Percentiles rank a stretch among this genome's conserved stretches.
phyloP scores from a whole-genome alignment of 441 rosid genomes.

The Brassica hybrid region DNA sequence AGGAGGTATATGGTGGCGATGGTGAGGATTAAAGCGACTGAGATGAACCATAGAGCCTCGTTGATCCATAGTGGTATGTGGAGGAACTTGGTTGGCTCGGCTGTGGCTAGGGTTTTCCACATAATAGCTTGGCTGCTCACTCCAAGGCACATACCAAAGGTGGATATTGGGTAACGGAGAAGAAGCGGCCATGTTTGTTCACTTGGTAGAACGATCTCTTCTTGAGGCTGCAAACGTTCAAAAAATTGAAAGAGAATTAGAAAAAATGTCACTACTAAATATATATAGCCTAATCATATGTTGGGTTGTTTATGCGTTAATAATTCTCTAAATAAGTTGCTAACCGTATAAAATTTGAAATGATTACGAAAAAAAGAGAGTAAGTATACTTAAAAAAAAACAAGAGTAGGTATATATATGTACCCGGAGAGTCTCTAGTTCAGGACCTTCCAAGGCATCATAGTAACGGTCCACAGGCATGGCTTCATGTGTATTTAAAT shows the following conservation, averaged over 20 bases:
- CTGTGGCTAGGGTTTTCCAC: constrained; percentile 82
- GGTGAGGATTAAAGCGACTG: constrained; percentile 54
- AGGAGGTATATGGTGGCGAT: constrained; percentile 60
- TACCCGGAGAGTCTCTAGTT: constrained; percentile 82
- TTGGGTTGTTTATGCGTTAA: not conserved
- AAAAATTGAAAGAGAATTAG: not conserved
- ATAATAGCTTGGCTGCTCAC: constrained; percentile 88
- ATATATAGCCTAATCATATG: not conserved
- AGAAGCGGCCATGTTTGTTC: constrained; percentile 90
- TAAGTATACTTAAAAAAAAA: not conserved
- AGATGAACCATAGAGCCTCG: constrained; percentile 68
- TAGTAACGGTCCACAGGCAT: constrained; percentile 82
- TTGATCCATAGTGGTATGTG: constrained; percentile 56
- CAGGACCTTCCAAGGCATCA: constrained; percentile 93
- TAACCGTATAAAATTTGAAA: not conserved
- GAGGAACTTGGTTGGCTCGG: constrained; percentile 71
- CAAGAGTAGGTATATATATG: constrained; percentile 33
- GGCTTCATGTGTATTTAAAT: constrained; percentile 49
- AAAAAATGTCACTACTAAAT: constrained; percentile 13
- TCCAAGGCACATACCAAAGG: constrained; percentile 96
- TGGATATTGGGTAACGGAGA: constrained; percentile 76
- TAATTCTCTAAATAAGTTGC: not conserved
- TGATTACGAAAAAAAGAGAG: not conserved
- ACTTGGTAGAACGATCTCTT: constrained; percentile 76
- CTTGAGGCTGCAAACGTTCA: constrained; percentile 58